A percentile compares a stretch with the other conserved stretches of the same genome.
phyloP scores from a whole-genome alignment of 805 yeast genomes.

The Metahyphopichia silvanorum region DNA sequence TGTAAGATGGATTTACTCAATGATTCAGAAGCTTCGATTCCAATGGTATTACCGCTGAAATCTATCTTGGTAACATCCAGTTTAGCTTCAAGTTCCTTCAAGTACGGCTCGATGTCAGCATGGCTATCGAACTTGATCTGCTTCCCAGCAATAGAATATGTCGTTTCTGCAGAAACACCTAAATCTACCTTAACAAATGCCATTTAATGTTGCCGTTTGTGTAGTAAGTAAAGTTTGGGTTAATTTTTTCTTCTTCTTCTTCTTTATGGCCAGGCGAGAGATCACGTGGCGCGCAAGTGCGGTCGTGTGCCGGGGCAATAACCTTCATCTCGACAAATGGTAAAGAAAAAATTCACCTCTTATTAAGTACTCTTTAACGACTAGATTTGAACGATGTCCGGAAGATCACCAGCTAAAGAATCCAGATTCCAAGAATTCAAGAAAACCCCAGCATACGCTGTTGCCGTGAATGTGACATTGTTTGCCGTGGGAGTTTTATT shows the following conservation, averaged over 20 bases:
- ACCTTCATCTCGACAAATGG: neutral
- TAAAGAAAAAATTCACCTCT: neutral
- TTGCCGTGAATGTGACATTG: conserved; percentile 58
- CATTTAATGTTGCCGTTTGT: too few species aligned
- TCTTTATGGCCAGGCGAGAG: neutral
- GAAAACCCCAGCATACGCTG: conserved; percentile 62
- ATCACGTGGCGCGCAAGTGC: neutral
- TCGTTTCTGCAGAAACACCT: conserved; percentile 41
- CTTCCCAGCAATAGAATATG: conserved; percentile 64
- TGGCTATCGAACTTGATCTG: conserved; percentile 71
- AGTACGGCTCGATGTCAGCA: conserved; percentile 69
- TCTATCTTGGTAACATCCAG: conserved; percentile 55
- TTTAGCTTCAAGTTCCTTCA: conserved; percentile 49
- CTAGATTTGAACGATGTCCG: conserved; percentile 13
- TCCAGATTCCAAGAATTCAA: conserved; percentile 49
- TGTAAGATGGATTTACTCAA: conserved; percentile 55
- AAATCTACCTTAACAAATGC: conserved; percentile 21
- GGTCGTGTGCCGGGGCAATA: too few species aligned
- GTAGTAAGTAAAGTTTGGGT: too few species aligned
- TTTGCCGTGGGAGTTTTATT: conserved; percentile 73
- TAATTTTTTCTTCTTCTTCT: too few species aligned
- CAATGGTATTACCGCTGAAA: conserved; percentile 91
- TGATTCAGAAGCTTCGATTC: conserved; percentile 79
- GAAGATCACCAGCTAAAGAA: conserved; percentile 22
- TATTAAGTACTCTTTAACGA: neutral